phyloP scores from a whole-genome alignment of 2,329 filamentous ascomycete species.

The Fusarium udum region DNA sequence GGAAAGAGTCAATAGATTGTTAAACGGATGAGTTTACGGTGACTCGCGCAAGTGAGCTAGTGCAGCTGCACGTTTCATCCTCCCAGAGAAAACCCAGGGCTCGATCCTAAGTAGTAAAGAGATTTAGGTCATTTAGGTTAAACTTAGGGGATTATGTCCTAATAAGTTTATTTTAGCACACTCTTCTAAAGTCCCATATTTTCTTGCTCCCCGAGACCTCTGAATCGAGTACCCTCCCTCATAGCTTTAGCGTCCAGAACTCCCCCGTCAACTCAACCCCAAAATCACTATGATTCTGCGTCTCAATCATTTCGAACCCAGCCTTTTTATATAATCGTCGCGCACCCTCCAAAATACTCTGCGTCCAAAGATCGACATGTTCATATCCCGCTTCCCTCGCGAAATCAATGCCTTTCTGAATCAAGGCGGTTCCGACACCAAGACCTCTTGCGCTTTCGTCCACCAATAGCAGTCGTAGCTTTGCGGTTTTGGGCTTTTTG shows the following conservation, averaged over 20 bases:
- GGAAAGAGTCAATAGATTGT: too few species aligned
- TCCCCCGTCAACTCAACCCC: neutral
- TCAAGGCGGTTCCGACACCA: neutral
- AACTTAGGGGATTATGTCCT: too few species aligned
- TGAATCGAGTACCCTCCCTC: neutral
- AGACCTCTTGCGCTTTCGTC: conserved; percentile 4
- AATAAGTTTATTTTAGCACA: too few species aligned
- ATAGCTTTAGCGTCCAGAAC: neutral
- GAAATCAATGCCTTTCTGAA: conserved; percentile 6
- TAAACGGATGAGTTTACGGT: too few species aligned
- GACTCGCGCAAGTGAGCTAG: too few species aligned
- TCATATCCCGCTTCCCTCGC: neutral
- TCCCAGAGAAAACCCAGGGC: too few species aligned
- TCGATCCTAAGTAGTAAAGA: too few species aligned
- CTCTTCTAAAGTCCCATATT: too few species aligned
- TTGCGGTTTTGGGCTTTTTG: conserved; percentile 5
- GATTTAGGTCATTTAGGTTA: too few species aligned
- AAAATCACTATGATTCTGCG: neutral
- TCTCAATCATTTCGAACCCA: neutral
- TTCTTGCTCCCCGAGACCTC: too few species aligned
- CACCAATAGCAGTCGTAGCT: neutral
- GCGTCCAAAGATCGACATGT: neutral
- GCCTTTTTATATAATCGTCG: neutral
- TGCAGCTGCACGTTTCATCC: too few species aligned
- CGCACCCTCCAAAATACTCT: neutral